Percentiles rank a stretch among this genome's conserved stretches.
phyloP scores from a whole-genome alignment of 305 asterid genomes.

The Petunia hybrid region DNA sequence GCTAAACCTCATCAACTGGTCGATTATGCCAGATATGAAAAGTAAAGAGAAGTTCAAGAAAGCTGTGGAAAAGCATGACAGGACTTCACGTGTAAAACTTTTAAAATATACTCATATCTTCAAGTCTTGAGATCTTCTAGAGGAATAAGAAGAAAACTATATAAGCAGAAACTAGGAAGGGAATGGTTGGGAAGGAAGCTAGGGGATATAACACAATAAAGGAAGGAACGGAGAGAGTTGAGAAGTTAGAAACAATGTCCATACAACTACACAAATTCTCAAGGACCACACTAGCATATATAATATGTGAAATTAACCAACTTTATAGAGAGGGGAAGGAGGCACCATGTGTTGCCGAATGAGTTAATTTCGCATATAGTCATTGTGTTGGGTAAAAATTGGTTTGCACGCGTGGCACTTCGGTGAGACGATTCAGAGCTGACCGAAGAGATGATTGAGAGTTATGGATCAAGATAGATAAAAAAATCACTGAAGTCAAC shows the following conservation, averaged over 20 bases:
- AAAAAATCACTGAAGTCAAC: no score
- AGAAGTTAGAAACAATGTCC: conserved; percentile 37
- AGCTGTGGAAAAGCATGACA: conserved; percentile 98
- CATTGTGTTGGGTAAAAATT: no score
- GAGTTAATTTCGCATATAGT: no score
- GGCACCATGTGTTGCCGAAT: conserved; percentile 46
- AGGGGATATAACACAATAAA: neutral
- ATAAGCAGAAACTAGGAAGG: conserved; percentile 32
- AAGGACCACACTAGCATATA: conserved; percentile 61
- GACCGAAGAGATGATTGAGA: no score
- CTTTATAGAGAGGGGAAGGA: conserved; percentile 51
- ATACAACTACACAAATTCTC: conserved; percentile 34
- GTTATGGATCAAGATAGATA: no score
- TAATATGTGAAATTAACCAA: conserved; percentile 39
- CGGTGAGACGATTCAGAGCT: no score
- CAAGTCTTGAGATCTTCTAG: neutral
- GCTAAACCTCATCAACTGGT: neutral
- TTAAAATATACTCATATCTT: neutral
- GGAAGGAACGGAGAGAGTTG: neutral
- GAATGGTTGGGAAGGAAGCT: conserved; percentile 35
- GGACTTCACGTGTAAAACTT: conserved; percentile 37
- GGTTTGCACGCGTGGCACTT: no score
- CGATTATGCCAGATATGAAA: neutral
- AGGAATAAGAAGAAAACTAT: conserved; percentile 14
- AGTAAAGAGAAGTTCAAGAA: conserved; percentile 81